Percentiles rank a stretch among this genome's conserved stretches.
Evolutionary conservation across 2,329 filamentous ascomycete species (phyloP).

Genomic region (Chrysoporthe austroafricana): DNA sequence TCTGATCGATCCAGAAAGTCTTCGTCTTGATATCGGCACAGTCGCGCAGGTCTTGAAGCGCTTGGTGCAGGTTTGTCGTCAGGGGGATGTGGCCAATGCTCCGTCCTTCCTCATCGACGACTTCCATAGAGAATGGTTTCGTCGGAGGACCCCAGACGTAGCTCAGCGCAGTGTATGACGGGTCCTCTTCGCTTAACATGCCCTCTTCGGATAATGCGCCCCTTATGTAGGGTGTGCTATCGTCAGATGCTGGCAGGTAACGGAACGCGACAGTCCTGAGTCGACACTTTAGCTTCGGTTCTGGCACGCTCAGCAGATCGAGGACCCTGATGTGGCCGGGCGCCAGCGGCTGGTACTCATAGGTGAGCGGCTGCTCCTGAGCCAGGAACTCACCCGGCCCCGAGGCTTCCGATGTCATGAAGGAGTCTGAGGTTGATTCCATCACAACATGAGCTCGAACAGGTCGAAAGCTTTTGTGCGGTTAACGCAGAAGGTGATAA

Average conservation of each 20-base stretch:
- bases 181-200: neutral
- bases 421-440: too few species aligned
- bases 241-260: neutral
- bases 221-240: neutral
- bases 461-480: too few species aligned
- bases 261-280: neutral
- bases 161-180: slow-evolving; percentile 5
- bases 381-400: neutral
- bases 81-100: neutral
- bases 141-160: slow-evolving; percentile 4
- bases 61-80: neutral
- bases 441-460: too few species aligned
- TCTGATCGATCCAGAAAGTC: slow-evolving; percentile 22
- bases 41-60: slow-evolving; percentile 3
- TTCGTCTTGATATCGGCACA: neutral
- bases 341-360: neutral
- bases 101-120: neutral
- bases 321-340: neutral
- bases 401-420: neutral
- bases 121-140: slow-evolving; percentile 1
- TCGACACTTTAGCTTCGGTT: neutral
- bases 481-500: too few species aligned
- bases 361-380: neutral
- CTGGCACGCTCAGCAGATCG: neutral
- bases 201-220: too few species aligned